Evolutionary conservation across 495 filamentous ascomycete species (phyloP).

Genomic region (Amniculicola lignicola): DNA sequence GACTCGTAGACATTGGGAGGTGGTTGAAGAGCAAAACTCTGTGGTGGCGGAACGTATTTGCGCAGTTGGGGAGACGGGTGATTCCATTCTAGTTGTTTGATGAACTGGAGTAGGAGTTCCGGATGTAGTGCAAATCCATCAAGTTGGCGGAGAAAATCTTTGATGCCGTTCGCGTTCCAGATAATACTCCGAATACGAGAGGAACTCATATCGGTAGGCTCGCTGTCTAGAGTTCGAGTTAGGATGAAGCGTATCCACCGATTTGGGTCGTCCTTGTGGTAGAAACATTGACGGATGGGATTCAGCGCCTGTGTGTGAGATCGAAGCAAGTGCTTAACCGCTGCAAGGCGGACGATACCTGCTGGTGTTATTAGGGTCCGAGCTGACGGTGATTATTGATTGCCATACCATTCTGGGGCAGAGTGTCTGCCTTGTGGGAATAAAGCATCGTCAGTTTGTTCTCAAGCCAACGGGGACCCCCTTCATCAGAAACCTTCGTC

Average conservation of each 20-base stretch:
- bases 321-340: background rate
- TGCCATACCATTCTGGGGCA: background rate
- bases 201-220: background rate
- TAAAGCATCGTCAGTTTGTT: background rate
- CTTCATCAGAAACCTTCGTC: background rate
- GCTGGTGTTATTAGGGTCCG: background rate
- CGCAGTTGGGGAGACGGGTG: background rate
- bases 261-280: background rate
- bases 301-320: too few relatives aligned
- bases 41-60: too few relatives aligned
- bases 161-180: background rate
- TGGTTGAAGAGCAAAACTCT: too few relatives aligned
- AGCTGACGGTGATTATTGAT: background rate
- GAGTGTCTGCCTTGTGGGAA: background rate
- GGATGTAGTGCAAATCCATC: background rate
- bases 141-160: background rate
- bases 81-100: background rate
- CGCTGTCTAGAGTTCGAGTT: background rate
- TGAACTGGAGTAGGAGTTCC: background rate
- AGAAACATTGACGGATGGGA: background rate
- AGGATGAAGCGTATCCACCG: slow-evolving; percentile 8
- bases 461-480: background rate
- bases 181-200: background rate
- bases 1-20: too few relatives aligned
- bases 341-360: background rate